These are phyloP conservation scores for Alternaria longipes DNA, from an alignment of 2,329 filamentous ascomycete species.

Conservation along the genomic window DNA sequence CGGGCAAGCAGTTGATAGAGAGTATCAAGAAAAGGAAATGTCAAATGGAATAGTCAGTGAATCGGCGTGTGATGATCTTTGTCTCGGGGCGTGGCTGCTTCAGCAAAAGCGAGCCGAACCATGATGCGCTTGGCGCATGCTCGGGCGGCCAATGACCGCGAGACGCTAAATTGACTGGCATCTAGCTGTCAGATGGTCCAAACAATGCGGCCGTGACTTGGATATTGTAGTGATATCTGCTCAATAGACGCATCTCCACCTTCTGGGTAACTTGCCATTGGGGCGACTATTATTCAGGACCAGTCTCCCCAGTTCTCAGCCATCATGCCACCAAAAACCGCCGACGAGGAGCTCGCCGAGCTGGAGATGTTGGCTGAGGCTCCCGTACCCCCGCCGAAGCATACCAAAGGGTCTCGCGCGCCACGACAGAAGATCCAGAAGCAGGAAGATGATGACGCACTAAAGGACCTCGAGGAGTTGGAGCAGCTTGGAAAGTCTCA, in stretches of 20 bases:
- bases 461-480: slow-evolving; percentile 87
- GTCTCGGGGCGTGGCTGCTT: slow-evolving; percentile 47
- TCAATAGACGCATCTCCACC: background rate
- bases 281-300: background rate
- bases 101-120: slow-evolving; percentile 39
- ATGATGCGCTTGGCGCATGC: slow-evolving; percentile 34
- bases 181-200: slow-evolving; percentile 25
- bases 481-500: slow-evolving; percentile 59
- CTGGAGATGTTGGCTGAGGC: slow-evolving; percentile 49
- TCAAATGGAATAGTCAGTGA: slow-evolving; percentile 30
- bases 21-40: slow-evolving; percentile 29
- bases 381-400: slow-evolving; percentile 45
- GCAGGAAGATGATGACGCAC: slow-evolving; percentile 74
- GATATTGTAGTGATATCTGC: slow-evolving; percentile 2
- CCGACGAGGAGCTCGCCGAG: slow-evolving; percentile 60
- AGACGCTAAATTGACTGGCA: slow-evolving; percentile 35
- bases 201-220: slow-evolving; percentile 13
- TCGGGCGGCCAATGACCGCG: slow-evolving; percentile 33
- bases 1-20: slow-evolving; percentile 18
- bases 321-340: slow-evolving; percentile 51
- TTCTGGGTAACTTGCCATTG: background rate
- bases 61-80: slow-evolving; percentile 47
- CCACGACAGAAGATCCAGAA: slow-evolving; percentile 53
- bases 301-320: background rate
- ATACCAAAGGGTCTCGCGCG: slow-evolving; percentile 57